A percentile compares a stretch with the other conserved stretches of the same genome.
These are phyloP conservation scores for Xylaria sp. DNA, from an alignment of 2,329 filamentous ascomycete species.

Conservation along the genomic window DNA sequence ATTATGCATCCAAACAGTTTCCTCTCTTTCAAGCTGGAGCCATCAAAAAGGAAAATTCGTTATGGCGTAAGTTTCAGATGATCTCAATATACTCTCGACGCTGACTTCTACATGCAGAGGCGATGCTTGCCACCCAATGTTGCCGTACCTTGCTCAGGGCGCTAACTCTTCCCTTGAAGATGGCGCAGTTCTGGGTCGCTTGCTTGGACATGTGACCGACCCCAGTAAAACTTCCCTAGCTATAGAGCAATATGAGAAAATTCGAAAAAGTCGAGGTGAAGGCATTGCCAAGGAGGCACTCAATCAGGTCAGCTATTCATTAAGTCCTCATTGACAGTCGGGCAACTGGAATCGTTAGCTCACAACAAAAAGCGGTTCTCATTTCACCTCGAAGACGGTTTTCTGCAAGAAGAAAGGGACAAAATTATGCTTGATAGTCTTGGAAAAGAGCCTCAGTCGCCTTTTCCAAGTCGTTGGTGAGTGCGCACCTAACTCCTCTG, in stretches of 20 bases:
- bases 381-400: slow-evolving; percentile 16
- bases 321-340: background rate
- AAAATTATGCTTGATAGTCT: slow-evolving; percentile 5
- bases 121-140: slow-evolving; percentile 41
- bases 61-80: background rate
- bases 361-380: slow-evolving; percentile 5
- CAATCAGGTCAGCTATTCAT: slow-evolving; percentile 32
- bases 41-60: background rate
- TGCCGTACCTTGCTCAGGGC: slow-evolving; percentile 41
- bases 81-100: background rate
- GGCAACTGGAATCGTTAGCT: background rate
- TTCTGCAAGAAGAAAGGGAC: slow-evolving; percentile 11
- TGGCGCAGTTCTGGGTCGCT: slow-evolving; percentile 38
- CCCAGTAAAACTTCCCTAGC: slow-evolving; percentile 31
- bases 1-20: background rate
- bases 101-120: slow-evolving; percentile 22
- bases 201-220: slow-evolving; percentile 38
- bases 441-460: slow-evolving; percentile 11
- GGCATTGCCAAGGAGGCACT: slow-evolving; percentile 38
- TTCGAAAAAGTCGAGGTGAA: slow-evolving; percentile 38
- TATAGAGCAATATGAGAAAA: slow-evolving; percentile 36
- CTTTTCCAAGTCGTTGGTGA: slow-evolving; percentile 38
- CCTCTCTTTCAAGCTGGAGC: background rate
- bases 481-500: background rate
- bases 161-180: slow-evolving; percentile 42